Conservation (phyloP, 192 early-diverging fungal genomes). For the Coemansia sp. region DNA sequence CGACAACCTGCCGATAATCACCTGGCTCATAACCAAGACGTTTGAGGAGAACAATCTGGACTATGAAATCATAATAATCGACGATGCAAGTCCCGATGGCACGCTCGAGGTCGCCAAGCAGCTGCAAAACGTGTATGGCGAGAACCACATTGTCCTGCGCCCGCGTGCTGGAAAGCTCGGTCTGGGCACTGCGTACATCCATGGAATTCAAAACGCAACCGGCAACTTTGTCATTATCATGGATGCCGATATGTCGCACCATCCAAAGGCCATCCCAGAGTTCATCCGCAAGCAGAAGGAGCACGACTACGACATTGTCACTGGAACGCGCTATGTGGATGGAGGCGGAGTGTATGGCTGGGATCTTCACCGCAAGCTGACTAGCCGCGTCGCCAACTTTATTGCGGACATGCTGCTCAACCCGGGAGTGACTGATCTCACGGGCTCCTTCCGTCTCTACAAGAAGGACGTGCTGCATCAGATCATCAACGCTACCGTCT, state of each 20-base stretch:
- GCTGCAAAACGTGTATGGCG: conserved; percentile 81
- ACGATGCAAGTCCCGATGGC: conserved; percentile 93
- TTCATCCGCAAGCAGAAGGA: conserved; percentile 86
- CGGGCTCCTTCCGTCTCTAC: conserved; percentile 94
- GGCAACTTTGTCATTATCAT: conserved; percentile 97
- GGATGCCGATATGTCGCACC: conserved; percentile 99
- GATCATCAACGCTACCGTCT: conserved; percentile 85
- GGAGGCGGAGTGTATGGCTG: conserved; percentile 97
- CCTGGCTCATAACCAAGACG: conserved; percentile 85
- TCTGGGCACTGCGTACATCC: conserved; percentile 92
- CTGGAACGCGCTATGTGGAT: conserved; percentile 84
- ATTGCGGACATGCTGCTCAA: conserved; percentile 83
- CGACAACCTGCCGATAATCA: conserved; percentile 93
- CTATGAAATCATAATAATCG: conserved; percentile 97
- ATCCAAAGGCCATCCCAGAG: conserved; percentile 96
- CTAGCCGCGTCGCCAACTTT: conserved; percentile 96
- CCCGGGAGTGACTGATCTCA: conserved; percentile 91
- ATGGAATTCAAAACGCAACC: conserved; percentile 90
- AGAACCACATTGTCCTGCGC: conserved; percentile 82
- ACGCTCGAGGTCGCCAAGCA: conserved; percentile 92
- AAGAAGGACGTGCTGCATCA: conserved; percentile 84
- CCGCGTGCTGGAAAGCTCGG: conserved; percentile 96
- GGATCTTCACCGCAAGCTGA: conserved; percentile 94
- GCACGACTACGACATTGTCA: conserved; percentile 87
- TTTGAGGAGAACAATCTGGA: conserved; percentile 82